Percentiles rank a stretch among this genome's conserved stretches.
phyloP scores from a whole-genome alignment of 495 filamentous ascomycete genomes.

The Penicillium nucicola region DNA sequence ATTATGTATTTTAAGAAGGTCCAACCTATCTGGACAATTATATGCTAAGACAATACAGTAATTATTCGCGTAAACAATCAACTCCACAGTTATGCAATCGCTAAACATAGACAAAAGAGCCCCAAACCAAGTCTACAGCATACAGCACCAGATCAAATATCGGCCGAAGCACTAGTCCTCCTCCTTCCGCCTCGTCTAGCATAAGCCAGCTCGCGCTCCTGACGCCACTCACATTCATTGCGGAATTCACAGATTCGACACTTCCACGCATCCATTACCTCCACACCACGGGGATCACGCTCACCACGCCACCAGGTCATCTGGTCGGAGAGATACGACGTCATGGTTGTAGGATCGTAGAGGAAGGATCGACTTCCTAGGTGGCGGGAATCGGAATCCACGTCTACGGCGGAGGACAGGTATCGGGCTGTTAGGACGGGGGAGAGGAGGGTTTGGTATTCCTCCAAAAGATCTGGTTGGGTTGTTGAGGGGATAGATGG shows the following conservation, averaged over 20 bases:
- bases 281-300: constrained; percentile 71
- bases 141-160: constrained; percentile 5
- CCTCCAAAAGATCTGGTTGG: constrained; percentile 53
- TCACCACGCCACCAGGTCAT: constrained; percentile 88
- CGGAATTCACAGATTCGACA: constrained; percentile 66
- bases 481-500: constrained; percentile 50
- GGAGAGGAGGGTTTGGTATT: constrained; percentile 46
- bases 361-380: constrained; percentile 68
- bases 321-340: constrained; percentile 61
- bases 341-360: constrained; percentile 60
- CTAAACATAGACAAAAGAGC: not conserved
- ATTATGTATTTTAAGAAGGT: no score
- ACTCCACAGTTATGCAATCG: not conserved
- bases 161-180: constrained; percentile 9
- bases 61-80: not conserved
- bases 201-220: constrained; percentile 50
- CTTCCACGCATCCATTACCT: constrained; percentile 88
- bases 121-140: no score
- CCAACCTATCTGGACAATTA: no score
- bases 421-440: constrained; percentile 46
- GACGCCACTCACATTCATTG: constrained; percentile 59
- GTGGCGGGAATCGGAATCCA: constrained; percentile 37
- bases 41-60: no score
- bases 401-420: constrained; percentile 32
- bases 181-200: constrained; percentile 29